A percentile compares a stretch with the other conserved stretches of the same genome.
These are phyloP conservation scores for Phytophthora lateralis DNA, from an alignment of 352 stramenopile genomes.

Conservation along the genomic window DNA sequence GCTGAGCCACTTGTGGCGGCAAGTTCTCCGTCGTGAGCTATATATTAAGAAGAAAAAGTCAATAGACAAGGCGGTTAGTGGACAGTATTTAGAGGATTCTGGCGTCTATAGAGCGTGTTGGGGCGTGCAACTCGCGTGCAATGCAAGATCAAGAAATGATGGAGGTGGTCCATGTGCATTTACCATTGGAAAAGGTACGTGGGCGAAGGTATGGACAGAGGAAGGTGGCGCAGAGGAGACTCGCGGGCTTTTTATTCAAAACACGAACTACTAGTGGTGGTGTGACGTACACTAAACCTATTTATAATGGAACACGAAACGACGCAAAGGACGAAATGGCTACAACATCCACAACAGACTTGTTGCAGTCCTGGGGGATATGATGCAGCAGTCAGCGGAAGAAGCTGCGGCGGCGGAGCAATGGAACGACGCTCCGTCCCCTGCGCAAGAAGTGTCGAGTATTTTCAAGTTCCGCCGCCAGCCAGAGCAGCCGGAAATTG, in stretches of 20 bases:
- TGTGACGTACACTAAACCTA: constrained; percentile 20
- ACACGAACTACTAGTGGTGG: constrained; percentile 5
- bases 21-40: constrained; percentile 60
- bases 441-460: constrained; percentile 5
- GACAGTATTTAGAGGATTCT: constrained; percentile 1
- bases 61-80: constrained; percentile 18
- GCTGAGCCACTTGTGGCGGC: constrained; percentile 91
- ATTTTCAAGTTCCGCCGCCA: constrained; percentile 51
- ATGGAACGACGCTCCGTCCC: constrained; percentile 8
- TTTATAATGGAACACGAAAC: constrained; percentile 31
- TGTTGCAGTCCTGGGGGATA: background rate
- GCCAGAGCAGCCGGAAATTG: constrained; percentile 11
- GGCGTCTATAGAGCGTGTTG: constrained; percentile 3
- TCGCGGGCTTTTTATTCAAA: constrained; percentile 37
- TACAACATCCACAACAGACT: constrained; percentile 9
- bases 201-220: constrained; percentile 13
- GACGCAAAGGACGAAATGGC: constrained; percentile 29
- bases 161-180: constrained; percentile 10
- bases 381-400: constrained; percentile 9
- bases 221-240: constrained; percentile 7
- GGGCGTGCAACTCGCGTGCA: constrained; percentile 1
- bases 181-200: constrained; percentile 35
- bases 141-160: constrained; percentile 2
- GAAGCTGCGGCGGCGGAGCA: constrained; percentile 6
- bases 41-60: constrained; percentile 6